Conservation (phyloP, 2,329 filamentous ascomycete species). For the Pseudopyrenochaeta lycopersici region DNA sequence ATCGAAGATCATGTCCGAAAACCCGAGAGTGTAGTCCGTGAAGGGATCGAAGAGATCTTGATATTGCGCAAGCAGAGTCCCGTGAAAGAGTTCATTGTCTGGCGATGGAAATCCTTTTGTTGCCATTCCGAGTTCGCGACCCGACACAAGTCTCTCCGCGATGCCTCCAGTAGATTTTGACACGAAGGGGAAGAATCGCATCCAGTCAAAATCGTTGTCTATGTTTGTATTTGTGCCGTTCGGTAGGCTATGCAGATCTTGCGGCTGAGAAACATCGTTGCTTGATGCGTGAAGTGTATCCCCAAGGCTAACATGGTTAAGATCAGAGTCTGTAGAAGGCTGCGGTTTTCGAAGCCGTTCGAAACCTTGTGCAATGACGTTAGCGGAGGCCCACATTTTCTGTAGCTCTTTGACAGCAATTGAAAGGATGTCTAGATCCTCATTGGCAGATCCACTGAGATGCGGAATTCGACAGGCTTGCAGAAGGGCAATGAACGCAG, state of each 20-base stretch:
- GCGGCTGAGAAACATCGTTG: background rate
- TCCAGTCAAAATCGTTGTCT: constrained; percentile 27
- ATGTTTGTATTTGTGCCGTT: background rate
- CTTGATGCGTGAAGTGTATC: background rate
- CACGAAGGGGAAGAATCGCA: constrained; percentile 33
- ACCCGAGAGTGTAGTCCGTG: constrained; percentile 17
- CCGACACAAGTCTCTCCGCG: constrained; percentile 23
- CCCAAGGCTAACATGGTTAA: constrained; percentile 2
- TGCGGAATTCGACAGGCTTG: constrained; percentile 30
- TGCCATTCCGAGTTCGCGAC: constrained; percentile 24
- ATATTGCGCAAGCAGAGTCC: constrained; percentile 29
- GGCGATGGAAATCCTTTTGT: constrained; percentile 32
- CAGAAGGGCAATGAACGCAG: constrained; percentile 31
- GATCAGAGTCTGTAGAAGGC: background rate
- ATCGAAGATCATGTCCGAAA: constrained; percentile 2
- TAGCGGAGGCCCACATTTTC: constrained; percentile 35
- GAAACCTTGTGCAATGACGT: constrained; percentile 29
- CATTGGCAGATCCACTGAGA: constrained; percentile 23
- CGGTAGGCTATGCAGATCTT: background rate
- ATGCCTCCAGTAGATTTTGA: constrained; percentile 30
- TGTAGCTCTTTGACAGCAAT: constrained; percentile 29
- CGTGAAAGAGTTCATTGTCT: constrained; percentile 30
- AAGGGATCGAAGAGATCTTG: constrained; percentile 33
- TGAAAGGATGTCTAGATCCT: constrained; percentile 25
- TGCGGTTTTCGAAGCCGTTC: constrained; percentile 24